Base-by-base conservation (phyloP, 2,329 filamentous ascomycete genomes). In the Aspergillus bombycis region DNA sequence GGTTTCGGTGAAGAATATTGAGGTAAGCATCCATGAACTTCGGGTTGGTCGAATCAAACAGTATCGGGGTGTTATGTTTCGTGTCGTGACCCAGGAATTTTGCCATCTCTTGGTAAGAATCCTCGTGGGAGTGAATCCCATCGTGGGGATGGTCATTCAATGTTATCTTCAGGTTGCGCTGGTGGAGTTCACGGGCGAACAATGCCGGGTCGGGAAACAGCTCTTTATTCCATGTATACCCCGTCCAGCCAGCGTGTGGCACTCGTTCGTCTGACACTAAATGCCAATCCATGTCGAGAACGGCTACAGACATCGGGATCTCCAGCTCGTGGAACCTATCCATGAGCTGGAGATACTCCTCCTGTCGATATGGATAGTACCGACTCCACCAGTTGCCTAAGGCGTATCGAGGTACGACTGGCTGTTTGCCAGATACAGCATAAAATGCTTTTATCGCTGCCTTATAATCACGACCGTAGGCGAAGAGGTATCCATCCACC, bases 241-340 rank as follows among this genome's bases (percentile, higher is more conserved):
- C 87, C 0, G 85, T 88, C 83, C 84, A 87, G 21, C 85, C 85
- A n/a, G 81, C 80, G 59, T 78, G 74, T 12, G 73, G 75, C n/a
- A 81, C 77, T n/a, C 72, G 72, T 8, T 80, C 74, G 12, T 83
- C 82, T 1, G 81, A 71, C 1, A 88, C 85, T 50, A 83, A 72
- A 74, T 89, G 88, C 88, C 87, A 89, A 71, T 89, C 88, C 87
- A 89, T 89, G 69, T 90, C 88, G 4, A 89, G 74, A 0, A 89
- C 86, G 2, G 83, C 86, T 7, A 88, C 85, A 6, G 82, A 85
- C 43, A 89, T 75, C 0, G 88, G 88, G 8, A 89, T 81, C 0
- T 79, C 73, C 28, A 84, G 75, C 10, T 75, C 73, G 5, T 77
- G 71, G 66, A 89, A 89, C 57, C 80, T 79, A 60, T 87, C 84